These are phyloP conservation scores for carrot (Daucus carota) DNA, from an alignment of 129 eudicot species.

Conservation along the genomic window DNA sequence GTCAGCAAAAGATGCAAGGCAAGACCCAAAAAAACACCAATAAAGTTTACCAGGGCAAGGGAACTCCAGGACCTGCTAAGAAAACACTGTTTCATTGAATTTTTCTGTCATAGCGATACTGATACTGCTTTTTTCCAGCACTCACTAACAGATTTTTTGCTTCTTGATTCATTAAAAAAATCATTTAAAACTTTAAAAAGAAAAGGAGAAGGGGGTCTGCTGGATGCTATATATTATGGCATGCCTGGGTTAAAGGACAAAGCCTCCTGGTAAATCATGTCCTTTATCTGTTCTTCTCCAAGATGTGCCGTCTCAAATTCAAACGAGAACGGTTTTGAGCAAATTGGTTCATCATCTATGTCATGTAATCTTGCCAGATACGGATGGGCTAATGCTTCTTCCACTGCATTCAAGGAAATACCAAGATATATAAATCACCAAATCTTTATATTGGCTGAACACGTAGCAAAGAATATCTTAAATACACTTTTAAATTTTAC, in stretches of 20 bases:
- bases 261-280: slow-evolving; percentile 78
- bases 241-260: slow-evolving; percentile 56
- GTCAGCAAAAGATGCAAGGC: slow-evolving; percentile 1
- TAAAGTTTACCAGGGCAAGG: neutral
- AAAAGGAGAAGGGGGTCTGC: neutral
- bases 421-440: neutral
- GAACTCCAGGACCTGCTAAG: neutral
- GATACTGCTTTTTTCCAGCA: neutral
- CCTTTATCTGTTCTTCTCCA: slow-evolving; percentile 83
- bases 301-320: slow-evolving; percentile 73
- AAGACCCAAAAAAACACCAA: neutral
- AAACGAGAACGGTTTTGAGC: slow-evolving; percentile 61
- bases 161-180: neutral
- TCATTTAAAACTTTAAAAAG: neutral
- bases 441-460: neutral
- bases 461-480: neutral
- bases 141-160: neutral
- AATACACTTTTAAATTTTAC: neutral
- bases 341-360: slow-evolving; percentile 71
- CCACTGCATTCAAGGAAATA: slow-evolving; percentile 40
- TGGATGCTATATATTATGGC: neutral
- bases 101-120: neutral
- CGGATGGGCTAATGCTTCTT: slow-evolving; percentile 76
- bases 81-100: neutral
- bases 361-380: slow-evolving; percentile 75